A percentile compares a stretch with the other conserved stretches of the same genome.
These are phyloP conservation scores for Talaromyces rugulosus DNA, from an alignment of 2,329 filamentous ascomycete genomes.

Conservation along the genomic window DNA sequence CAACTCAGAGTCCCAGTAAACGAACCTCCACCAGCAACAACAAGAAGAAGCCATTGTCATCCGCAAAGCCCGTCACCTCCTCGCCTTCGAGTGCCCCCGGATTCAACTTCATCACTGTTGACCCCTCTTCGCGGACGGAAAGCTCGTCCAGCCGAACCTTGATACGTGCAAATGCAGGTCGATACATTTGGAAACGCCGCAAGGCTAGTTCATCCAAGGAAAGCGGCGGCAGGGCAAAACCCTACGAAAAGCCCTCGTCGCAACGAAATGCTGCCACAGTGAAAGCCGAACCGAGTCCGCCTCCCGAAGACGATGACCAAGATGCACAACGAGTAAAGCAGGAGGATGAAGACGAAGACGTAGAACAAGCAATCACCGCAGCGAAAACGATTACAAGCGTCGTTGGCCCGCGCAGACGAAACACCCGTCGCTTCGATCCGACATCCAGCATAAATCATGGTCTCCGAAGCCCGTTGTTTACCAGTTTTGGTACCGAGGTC, in stretches of 20 bases:
- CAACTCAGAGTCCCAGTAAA: background rate
- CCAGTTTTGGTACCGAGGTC: slow-evolving; percentile 10
- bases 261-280: background rate
- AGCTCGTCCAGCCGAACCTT: slow-evolving; percentile 17
- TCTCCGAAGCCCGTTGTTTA: slow-evolving; percentile 8
- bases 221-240: slow-evolving; percentile 4
- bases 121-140: slow-evolving; percentile 12
- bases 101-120: slow-evolving; percentile 14
- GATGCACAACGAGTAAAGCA: background rate
- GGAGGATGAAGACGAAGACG: background rate
- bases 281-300: background rate
- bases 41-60: background rate
- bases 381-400: background rate
- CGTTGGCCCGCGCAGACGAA: background rate
- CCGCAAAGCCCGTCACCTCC: background rate
- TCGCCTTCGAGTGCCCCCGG: slow-evolving; percentile 2
- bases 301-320: background rate
- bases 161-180: slow-evolving; percentile 23
- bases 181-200: slow-evolving; percentile 22
- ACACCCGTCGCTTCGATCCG: background rate
- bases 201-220: slow-evolving; percentile 9
- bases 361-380: background rate
- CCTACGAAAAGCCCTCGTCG: slow-evolving; percentile 3
- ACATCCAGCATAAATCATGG: slow-evolving; percentile 6
- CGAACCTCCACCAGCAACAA: background rate